Evolutionary conservation across 2,329 filamentous ascomycete species (phyloP).

Genomic region (Arthrinium puccinioides): DNA sequence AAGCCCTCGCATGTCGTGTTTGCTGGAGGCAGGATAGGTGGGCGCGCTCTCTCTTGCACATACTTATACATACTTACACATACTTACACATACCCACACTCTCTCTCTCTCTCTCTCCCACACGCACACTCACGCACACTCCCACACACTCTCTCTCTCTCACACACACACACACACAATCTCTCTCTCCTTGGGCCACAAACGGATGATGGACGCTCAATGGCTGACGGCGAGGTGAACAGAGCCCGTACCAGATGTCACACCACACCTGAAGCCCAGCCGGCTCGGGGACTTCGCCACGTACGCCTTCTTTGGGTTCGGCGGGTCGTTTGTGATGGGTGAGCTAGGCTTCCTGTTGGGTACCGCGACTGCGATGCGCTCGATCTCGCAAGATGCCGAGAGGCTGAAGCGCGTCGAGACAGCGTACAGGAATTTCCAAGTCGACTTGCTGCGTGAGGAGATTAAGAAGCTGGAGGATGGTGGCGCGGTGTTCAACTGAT

Average conservation of each 20-base stretch:
- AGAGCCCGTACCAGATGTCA: slow-evolving; percentile 57
- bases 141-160: too few species aligned
- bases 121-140: background rate
- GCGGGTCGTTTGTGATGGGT: slow-evolving; percentile 57
- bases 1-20: slow-evolving; percentile 57
- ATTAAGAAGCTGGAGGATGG: slow-evolving; percentile 44
- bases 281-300: slow-evolving; percentile 52
- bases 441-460: slow-evolving; percentile 55
- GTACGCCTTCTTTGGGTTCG: slow-evolving; percentile 54
- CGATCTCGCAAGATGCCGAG: slow-evolving; percentile 46
- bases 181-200: too few species aligned
- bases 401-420: slow-evolving; percentile 49
- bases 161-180: too few species aligned
- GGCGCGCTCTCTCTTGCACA: slow-evolving; percentile 5
- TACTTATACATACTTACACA: too few species aligned
- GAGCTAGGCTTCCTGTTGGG: slow-evolving; percentile 55
- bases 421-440: slow-evolving; percentile 55
- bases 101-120: background rate
- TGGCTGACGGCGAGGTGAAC: background rate
- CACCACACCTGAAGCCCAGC: slow-evolving; percentile 47
- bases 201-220: too few species aligned
- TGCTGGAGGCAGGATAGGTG: slow-evolving; percentile 51
- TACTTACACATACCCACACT: too few species aligned
- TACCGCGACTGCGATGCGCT: slow-evolving; percentile 42
- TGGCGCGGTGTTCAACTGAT: slow-evolving; percentile 22